Percentiles rank a stretch among this genome's conserved stretches.
phyloP scores from a whole-genome alignment of 768 basidiomycete genomes.

The Lactarius akahatsu region DNA sequence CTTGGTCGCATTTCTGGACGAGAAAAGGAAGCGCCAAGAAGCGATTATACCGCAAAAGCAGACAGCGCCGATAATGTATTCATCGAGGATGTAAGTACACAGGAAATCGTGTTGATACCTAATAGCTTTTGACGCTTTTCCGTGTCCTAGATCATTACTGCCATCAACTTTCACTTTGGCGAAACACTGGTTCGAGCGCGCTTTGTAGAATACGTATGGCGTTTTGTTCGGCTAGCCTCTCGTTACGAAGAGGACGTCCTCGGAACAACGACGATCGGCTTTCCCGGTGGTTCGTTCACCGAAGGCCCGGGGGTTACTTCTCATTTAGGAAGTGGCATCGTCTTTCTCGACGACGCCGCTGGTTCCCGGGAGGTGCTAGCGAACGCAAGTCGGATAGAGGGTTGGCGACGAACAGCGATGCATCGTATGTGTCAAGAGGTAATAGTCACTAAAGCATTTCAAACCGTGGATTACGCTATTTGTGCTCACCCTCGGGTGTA shows the following conservation, averaged over 20 bases:
- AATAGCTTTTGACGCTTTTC: not conserved
- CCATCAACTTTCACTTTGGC: slow-evolving; percentile 90
- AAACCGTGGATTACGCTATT: not conserved
- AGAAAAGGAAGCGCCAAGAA: slow-evolving; percentile 45
- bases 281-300: slow-evolving; percentile 54
- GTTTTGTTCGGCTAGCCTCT: slow-evolving; percentile 88
- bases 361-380: slow-evolving; percentile 67
- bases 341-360: slow-evolving; percentile 69
- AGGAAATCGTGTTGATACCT: slow-evolving; percentile 2
- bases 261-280: slow-evolving; percentile 76
- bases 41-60: slow-evolving; percentile 54
- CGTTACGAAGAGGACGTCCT: slow-evolving; percentile 83
- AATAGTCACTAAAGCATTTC: slow-evolving; percentile 1
- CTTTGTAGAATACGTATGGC: slow-evolving; percentile 83
- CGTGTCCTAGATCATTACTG: slow-evolving; percentile 63
- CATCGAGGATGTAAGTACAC: slow-evolving; percentile 83
- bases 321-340: slow-evolving; percentile 77
- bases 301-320: slow-evolving; percentile 42
- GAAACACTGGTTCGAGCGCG: slow-evolving; percentile 84
- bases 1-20: slow-evolving; percentile 55
- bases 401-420: slow-evolving; percentile 82
- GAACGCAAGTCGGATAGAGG: slow-evolving; percentile 87
- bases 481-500: slow-evolving; percentile 13
- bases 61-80: slow-evolving; percentile 79
- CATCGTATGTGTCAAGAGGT: slow-evolving; percentile 76